Base-by-base conservation (phyloP, 2,329 filamentous ascomycete species). In the Hypoxylon sp. region DNA sequence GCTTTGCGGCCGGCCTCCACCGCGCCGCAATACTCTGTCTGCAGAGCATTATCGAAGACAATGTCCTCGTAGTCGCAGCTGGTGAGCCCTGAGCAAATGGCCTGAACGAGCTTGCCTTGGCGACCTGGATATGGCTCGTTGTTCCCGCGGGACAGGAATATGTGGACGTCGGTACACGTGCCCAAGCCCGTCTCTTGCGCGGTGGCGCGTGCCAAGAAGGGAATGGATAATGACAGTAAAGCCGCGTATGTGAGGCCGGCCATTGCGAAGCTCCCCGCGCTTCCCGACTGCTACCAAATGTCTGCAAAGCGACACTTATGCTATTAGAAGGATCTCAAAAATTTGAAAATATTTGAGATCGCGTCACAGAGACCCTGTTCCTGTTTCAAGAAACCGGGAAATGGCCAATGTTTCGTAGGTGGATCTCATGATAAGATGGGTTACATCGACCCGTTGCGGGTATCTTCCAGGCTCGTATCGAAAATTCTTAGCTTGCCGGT, bases 71-170 rank as follows among this genome's bases (percentile, higher is more conserved):
- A 78, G 56, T 75, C 75, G 58, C 76, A 78, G 41, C 69, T 73
- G 11, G 41, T 38, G 13, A 78, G 68, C 5, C 73, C 75, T 25
- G 70, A 58, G 67, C 77, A 79, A 45, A 78, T 75, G 30, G 75
- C 75, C 48, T 73, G 67, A 5, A 78, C 72, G 7, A 79, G 73
- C 51, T 70, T 73, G 41, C 71, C 71, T 65, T 79, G 76, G 1
- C 77, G 77, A 2, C 78, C 78, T 0, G 77, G 78, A 52, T 80
- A 79, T 1, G 75, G 75, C 71, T 80, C 78, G 61, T 77, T 78
- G 69, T 77, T 77, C 21, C 78, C 77, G 14, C 73, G 74, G 10
- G 70, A 68, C 3, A 75, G 60, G 64, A 75, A 73, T 55, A 74
- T 65, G 70, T 75, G 74, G 14, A 70, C 65, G 38, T 69, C 69